These are phyloP conservation scores for Pestalotiopsis sp. DNA, from an alignment of 2,329 filamentous ascomycete genomes.

Conservation along the genomic window DNA sequence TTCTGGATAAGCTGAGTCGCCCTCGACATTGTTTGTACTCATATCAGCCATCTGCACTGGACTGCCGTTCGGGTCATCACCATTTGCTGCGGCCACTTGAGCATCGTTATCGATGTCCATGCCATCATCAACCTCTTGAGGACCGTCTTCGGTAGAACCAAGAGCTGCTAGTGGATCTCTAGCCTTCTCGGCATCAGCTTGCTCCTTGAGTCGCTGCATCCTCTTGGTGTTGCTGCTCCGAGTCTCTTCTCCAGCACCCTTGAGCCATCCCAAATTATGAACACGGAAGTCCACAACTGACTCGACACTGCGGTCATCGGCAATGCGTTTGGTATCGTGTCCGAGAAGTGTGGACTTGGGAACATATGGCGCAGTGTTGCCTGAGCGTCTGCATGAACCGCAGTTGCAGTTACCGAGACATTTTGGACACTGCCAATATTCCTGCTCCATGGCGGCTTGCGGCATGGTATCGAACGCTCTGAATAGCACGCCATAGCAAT, in stretches of 20 bases:
- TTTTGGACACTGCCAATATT: conserved; percentile 85
- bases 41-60: conserved; percentile 31
- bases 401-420: conserved; percentile 89
- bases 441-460: conserved; percentile 76
- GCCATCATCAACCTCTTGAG: conserved; percentile 32
- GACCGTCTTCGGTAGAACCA: conserved; percentile 23
- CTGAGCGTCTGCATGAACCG: conserved; percentile 68
- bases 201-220: conserved; percentile 57
- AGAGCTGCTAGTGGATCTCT: conserved; percentile 38
- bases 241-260: conserved; percentile 58
- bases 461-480: conserved; percentile 91
- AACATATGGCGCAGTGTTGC: conserved; percentile 75
- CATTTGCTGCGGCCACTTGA: neutral
- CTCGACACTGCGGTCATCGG: conserved; percentile 89
- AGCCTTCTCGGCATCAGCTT: conserved; percentile 60
- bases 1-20: conserved; percentile 28
- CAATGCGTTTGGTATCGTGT: conserved; percentile 86
- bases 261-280: conserved; percentile 85
- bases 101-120: neutral
- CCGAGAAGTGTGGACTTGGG: conserved; percentile 87
- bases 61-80: conserved; percentile 16
- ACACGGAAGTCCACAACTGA: conserved; percentile 86
- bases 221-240: conserved; percentile 58
- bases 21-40: conserved; percentile 27
- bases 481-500: conserved; percentile 93